A percentile compares a stretch with the other conserved stretches of the same genome.
Evolutionary conservation across 495 filamentous ascomycete genomes (phyloP).

Genomic region (Penicillium chermesinum): DNA sequence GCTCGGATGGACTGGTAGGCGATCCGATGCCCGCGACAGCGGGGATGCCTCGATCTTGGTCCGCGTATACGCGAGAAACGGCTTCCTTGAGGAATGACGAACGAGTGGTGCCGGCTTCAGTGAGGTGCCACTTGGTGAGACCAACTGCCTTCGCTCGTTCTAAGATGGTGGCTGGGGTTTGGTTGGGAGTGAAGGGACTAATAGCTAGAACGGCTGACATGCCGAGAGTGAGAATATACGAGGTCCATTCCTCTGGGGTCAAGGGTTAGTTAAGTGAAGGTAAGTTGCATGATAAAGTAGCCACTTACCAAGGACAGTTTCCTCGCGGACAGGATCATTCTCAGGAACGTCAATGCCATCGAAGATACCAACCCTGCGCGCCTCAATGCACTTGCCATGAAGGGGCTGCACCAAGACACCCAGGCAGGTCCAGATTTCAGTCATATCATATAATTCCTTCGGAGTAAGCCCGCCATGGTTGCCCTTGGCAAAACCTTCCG

Average conservation of each 20-base stretch:
- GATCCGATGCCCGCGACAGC: slow-evolving; percentile 3
- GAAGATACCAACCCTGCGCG: slow-evolving; percentile 53
- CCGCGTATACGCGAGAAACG: slow-evolving; percentile 54
- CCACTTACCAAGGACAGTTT: slow-evolving; percentile 48
- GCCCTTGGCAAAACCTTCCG: slow-evolving; percentile 53
- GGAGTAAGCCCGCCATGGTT: slow-evolving; percentile 52
- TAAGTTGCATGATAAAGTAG: not conserved
- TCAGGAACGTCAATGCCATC: slow-evolving; percentile 40
- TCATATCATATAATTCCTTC: slow-evolving; percentile 59
- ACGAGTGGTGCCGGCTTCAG: slow-evolving; percentile 42
- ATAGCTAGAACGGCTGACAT: slow-evolving; percentile 53
- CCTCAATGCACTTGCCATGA: slow-evolving; percentile 52
- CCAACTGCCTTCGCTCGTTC: slow-evolving; percentile 48
- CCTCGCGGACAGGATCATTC: slow-evolving; percentile 50
- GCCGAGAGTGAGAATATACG: slow-evolving; percentile 55
- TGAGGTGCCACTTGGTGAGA: slow-evolving; percentile 52
- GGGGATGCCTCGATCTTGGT: slow-evolving; percentile 28
- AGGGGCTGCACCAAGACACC: slow-evolving; percentile 53
- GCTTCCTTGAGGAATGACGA: slow-evolving; percentile 61
- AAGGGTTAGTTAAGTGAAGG: slow-evolving; percentile 25
- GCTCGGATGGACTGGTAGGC: slow-evolving; percentile 6
- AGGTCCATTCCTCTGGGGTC: slow-evolving; percentile 56
- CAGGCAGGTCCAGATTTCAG: slow-evolving; percentile 62
- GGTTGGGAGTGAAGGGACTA: slow-evolving; percentile 40
- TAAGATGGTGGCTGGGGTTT: slow-evolving; percentile 44